phyloP scores from a whole-genome alignment of 1,139 yeast species.

The Arxiozyma bovina region DNA sequence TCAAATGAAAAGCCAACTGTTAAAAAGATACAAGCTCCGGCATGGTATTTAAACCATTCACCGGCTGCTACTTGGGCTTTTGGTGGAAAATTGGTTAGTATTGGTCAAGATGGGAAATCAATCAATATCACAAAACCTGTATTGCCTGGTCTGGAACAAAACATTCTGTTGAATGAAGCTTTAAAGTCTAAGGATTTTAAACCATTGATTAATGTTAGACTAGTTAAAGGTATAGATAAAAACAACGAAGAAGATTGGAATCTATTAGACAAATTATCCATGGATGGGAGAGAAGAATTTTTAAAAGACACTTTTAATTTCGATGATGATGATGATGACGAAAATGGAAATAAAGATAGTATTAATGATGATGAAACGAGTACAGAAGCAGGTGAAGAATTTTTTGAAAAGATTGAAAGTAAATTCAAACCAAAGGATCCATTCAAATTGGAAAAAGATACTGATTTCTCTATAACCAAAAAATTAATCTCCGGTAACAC shows the following conservation, averaged over 20 bases:
- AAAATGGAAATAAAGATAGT: conserved; percentile 5
- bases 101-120: conserved; percentile 37
- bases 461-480: conserved; percentile 43
- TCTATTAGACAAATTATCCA: conserved; percentile 49
- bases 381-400: conserved; percentile 25
- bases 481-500: conserved; percentile 56
- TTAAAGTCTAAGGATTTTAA: conserved; percentile 47
- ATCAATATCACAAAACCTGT: conserved; percentile 46
- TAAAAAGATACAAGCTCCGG: conserved; percentile 67
- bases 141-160: conserved; percentile 37
- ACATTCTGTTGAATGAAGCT: conserved; percentile 44
- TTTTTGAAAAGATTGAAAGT: conserved; percentile 32
- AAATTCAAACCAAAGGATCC: conserved; percentile 35
- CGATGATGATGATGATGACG: conserved; percentile 28
- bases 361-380: conserved; percentile 24
- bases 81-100: conserved; percentile 77
- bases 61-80: conserved; percentile 75
- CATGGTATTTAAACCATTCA: conserved; percentile 74
- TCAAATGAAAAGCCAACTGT: conserved; percentile 27
- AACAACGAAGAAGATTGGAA: conserved; percentile 69
- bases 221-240: conserved; percentile 36
- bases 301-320: conserved; percentile 33
- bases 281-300: conserved; percentile 40
- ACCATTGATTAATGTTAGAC: conserved; percentile 46
- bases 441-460: conserved; percentile 33